phyloP scores from a whole-genome alignment of 2,329 filamentous ascomycete species.

The Zymoseptoria passerinii region DNA sequence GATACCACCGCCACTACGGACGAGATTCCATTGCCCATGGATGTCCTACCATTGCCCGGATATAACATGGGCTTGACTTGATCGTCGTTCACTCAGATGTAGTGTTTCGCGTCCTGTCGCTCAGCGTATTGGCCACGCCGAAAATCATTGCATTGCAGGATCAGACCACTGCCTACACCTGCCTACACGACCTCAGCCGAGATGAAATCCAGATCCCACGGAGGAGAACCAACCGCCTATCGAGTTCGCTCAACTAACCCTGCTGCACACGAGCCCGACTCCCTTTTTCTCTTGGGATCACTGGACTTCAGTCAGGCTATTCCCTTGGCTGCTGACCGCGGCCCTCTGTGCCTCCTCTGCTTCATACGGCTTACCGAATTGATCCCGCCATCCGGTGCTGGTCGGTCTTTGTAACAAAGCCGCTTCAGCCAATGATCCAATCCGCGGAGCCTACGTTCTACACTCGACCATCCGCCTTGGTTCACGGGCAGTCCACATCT shows the following conservation, averaged over 20 bases:
- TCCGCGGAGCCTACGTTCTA: not conserved
- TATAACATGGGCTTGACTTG: not conserved
- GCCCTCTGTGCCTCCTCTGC: too few relatives aligned
- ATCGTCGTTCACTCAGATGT: conserved; percentile 1
- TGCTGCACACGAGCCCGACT: too few relatives aligned
- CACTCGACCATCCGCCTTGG: not conserved
- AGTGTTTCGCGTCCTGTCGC: conserved; percentile 5
- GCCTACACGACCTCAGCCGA: not conserved
- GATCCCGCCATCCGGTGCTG: too few relatives aligned
- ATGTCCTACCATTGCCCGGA: not conserved
- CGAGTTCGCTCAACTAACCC: too few relatives aligned
- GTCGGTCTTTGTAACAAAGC: too few relatives aligned
- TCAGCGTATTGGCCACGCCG: not conserved
- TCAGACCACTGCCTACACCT: not conserved
- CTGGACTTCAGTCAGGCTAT: too few relatives aligned
- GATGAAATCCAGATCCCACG: not conserved
- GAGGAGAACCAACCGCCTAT: too few relatives aligned
- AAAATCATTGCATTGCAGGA: not conserved
- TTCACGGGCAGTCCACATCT: not conserved
- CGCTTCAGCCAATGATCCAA: not conserved
- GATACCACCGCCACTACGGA: not conserved
- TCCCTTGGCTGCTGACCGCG: too few relatives aligned
- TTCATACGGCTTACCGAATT: too few relatives aligned
- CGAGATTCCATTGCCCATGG: not conserved
- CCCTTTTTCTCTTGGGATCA: too few relatives aligned